phyloP scores from a whole-genome alignment of 805 yeast species.

The Candida peoriensis region DNA sequence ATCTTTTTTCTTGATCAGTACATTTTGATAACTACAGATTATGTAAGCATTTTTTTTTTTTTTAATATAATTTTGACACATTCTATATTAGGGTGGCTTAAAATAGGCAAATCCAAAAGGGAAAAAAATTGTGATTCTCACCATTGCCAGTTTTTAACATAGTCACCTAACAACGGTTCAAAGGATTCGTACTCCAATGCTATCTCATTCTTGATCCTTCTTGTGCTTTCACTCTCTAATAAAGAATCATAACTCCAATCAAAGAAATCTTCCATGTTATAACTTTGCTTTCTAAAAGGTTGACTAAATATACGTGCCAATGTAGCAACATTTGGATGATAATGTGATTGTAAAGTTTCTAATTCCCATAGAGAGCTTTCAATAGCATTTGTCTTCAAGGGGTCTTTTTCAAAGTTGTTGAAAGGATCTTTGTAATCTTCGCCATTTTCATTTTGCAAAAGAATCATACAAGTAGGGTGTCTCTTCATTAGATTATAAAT shows the following conservation, averaged over 20 bases:
- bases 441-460: slow-evolving; percentile 52
- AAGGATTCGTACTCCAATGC: slow-evolving; percentile 66
- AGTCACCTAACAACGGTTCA: slow-evolving; percentile 23
- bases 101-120: too few species aligned
- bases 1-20: too few species aligned
- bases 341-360: slow-evolving; percentile 72
- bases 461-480: slow-evolving; percentile 91
- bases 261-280: slow-evolving; percentile 89
- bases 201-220: slow-evolving; percentile 65
- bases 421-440: slow-evolving; percentile 57
- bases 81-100: too few species aligned
- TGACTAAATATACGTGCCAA: slow-evolving; percentile 84
- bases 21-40: too few species aligned
- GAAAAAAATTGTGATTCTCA: too few species aligned
- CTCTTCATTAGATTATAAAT: slow-evolving; percentile 82
- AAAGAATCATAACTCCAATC: slow-evolving; percentile 80
- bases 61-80: too few species aligned
- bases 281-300: slow-evolving; percentile 82
- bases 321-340: slow-evolving; percentile 93
- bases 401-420: slow-evolving; percentile 59
- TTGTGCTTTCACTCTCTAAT: slow-evolving; percentile 55
- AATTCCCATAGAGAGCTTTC: slow-evolving; percentile 91
- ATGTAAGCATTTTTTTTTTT: too few species aligned
- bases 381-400: slow-evolving; percentile 72
- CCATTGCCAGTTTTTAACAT: slow-evolving; percentile 23